Evolutionary conservation across 768 basidiomycete species (phyloP).

Genomic region (Mycena haematopus): DNA sequence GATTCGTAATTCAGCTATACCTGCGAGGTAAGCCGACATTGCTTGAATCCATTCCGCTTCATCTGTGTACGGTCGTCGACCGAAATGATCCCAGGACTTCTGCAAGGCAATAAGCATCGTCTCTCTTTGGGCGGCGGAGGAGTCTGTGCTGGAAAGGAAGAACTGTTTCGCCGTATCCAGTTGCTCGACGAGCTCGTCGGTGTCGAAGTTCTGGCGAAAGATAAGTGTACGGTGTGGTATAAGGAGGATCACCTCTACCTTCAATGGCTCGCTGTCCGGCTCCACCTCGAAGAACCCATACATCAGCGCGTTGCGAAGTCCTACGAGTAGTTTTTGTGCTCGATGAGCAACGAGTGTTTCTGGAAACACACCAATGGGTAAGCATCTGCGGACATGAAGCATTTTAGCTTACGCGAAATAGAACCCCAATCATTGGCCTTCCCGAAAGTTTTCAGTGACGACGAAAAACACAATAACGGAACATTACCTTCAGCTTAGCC

Average conservation of each 20-base stretch:
- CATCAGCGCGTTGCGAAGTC: conserved; percentile 55
- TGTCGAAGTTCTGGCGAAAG: conserved; percentile 57
- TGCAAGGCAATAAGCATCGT: conserved; percentile 32
- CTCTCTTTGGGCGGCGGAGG: conserved; percentile 31
- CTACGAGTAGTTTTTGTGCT: conserved; percentile 46
- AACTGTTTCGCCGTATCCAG: conserved; percentile 47
- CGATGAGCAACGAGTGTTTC: conserved; percentile 58
- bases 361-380: conserved; percentile 26
- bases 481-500: conserved; percentile 66
- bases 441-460: neutral
- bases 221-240: neutral
- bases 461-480: neutral
- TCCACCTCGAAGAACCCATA: conserved; percentile 54
- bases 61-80: conserved; percentile 38
- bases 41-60: conserved; percentile 51
- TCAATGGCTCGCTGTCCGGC: conserved; percentile 55
- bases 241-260: conserved; percentile 41
- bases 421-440: conserved; percentile 72
- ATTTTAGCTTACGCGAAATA: conserved; percentile 59
- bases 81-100: conserved; percentile 39
- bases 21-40: conserved; percentile 46
- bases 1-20: conserved; percentile 49
- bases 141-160: conserved; percentile 31
- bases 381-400: neutral
- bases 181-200: conserved; percentile 45